These are phyloP conservation scores for Penicillium flavigenum DNA, from an alignment of 495 filamentous ascomycete genomes.

Conservation along the genomic window DNA sequence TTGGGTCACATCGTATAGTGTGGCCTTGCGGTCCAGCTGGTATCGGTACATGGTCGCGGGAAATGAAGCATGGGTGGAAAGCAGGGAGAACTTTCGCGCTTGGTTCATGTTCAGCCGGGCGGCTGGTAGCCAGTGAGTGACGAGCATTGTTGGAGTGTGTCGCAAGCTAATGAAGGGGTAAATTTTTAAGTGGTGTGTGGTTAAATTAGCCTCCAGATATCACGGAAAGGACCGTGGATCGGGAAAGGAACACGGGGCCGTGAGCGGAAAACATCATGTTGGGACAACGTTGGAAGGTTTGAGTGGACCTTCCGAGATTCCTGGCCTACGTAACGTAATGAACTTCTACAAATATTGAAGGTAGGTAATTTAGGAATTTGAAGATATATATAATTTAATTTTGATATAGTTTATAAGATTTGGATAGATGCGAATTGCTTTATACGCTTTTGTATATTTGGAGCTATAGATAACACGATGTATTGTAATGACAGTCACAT, in stretches of 20 bases:
- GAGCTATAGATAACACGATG: not conserved
- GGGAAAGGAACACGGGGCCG: not conserved
- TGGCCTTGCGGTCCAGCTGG: constrained; percentile 9
- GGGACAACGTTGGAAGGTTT: not conserved
- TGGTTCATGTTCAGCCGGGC: constrained; percentile 9
- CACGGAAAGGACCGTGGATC: not conserved
- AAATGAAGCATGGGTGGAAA: constrained; percentile 8
- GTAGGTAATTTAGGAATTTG: not conserved
- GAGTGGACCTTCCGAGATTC: not conserved
- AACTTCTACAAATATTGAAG: not conserved
- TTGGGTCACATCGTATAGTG: constrained; percentile 6
- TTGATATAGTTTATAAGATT: not conserved
- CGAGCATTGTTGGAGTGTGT: constrained; percentile 1
- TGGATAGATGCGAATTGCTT: not conserved
- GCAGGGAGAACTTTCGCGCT: constrained; percentile 4
- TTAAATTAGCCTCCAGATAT: not conserved
- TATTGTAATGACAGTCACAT: not conserved
- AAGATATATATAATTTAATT: not conserved
- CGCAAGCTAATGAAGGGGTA: not conserved
- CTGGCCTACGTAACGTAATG: not conserved
- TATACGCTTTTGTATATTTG: not conserved
- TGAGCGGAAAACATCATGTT: not conserved
- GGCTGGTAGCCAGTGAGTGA: constrained; percentile 3
- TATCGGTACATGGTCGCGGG: constrained; percentile 12
- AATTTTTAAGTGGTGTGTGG: not conserved